These are phyloP conservation scores for Nematocida sp. DNA, from an alignment of 371 early-diverging fungal genomes.

Conservation along the genomic window DNA sequence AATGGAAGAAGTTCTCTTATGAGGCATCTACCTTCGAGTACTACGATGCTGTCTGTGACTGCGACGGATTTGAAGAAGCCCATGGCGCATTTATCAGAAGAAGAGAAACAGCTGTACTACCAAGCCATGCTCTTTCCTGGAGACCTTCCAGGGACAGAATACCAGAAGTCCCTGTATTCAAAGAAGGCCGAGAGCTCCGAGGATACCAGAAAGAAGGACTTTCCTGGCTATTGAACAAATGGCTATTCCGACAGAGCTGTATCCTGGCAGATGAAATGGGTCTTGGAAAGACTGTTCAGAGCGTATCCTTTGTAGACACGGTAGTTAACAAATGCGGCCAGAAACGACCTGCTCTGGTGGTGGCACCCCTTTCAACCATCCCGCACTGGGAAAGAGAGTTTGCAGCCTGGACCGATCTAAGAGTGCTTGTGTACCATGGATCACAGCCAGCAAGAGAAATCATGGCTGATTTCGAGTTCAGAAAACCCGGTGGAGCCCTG, in stretches of 20 bases:
- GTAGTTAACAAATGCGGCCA: conserved; percentile 74
- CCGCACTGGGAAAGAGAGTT: conserved; percentile 93
- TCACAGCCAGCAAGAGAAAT: conserved; percentile 72
- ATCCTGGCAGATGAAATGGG: conserved; percentile 99
- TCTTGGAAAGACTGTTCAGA: conserved; percentile 93
- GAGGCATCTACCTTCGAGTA: conserved; percentile 79
- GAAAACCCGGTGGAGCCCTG: conserved; percentile 68
- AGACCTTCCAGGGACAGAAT: conserved; percentile 60
- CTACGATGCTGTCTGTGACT: conserved; percentile 67
- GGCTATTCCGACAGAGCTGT: conserved; percentile 86
- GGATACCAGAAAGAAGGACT: conserved; percentile 90
- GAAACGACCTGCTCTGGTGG: conserved; percentile 74
- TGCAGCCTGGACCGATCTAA: conserved; percentile 80
- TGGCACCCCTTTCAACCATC: conserved; percentile 91
- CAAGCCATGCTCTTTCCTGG: conserved; percentile 56
- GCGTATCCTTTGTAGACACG: conserved; percentile 80
- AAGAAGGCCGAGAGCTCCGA: conserved; percentile 67
- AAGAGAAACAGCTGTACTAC: conserved; percentile 53
- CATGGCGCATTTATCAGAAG: conserved; percentile 42
- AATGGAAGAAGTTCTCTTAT: conserved; percentile 81
- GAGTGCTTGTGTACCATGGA: conserved; percentile 82
- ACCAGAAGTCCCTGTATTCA: conserved; percentile 21
- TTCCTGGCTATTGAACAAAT: conserved; percentile 95
- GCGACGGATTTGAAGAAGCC: conserved; percentile 65
- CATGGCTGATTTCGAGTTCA: conserved; percentile 68